phyloP scores from a whole-genome alignment of 306 rosid genomes.

The Castanea mollissima region DNA sequence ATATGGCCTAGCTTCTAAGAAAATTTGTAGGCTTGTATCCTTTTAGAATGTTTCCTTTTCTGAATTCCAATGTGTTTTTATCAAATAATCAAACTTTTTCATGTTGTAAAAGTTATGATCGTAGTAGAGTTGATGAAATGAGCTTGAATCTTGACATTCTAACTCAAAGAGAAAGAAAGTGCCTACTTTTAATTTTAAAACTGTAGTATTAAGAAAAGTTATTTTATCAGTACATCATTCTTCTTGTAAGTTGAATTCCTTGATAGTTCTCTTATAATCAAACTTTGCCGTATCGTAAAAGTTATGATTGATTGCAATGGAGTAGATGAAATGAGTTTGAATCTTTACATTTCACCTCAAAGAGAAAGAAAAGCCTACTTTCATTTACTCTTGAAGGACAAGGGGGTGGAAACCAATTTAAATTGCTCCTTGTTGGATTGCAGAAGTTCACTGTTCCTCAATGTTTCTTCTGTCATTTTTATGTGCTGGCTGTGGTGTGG shows the following conservation, averaged over 20 bases:
- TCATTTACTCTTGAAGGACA: not conserved
- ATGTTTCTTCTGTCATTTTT: constrained; percentile 73
- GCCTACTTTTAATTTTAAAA: not conserved
- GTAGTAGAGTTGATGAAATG: not conserved
- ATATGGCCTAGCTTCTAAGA: not conserved
- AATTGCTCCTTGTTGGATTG: constrained; percentile 7
- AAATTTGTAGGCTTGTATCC: not conserved
- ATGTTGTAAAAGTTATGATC: not conserved
- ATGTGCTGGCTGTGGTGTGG: constrained; percentile 63
- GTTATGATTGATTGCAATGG: no score
- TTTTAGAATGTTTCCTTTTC: not conserved
- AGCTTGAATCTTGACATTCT: not conserved
- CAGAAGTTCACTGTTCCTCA: constrained; percentile 88
- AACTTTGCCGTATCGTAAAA: no score
- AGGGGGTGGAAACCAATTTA: not conserved
- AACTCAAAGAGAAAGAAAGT: not conserved
- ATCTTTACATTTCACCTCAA: not conserved
- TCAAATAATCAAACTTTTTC: not conserved
- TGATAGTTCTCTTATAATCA: no score
- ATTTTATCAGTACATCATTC: no score
- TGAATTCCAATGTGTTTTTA: not conserved
- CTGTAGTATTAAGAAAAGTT: no score
- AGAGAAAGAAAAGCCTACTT: not conserved
- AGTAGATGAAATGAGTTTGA: no score
- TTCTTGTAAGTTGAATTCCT: no score